phyloP scores from a whole-genome alignment of 208 protist species.

The Acanthamoeba triangularis region DNA sequence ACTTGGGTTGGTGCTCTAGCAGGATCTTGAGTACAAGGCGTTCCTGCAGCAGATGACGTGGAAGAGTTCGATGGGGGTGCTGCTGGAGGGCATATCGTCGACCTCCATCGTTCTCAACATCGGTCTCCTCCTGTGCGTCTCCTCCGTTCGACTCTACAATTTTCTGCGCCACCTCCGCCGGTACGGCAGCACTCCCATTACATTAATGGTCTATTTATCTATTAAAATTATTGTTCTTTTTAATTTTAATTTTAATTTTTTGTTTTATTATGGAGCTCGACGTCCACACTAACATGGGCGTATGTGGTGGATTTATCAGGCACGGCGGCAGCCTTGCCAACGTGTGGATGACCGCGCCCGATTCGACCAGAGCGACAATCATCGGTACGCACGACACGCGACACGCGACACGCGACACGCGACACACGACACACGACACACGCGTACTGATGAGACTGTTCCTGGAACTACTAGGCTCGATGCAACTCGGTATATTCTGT shows the following conservation, averaged over 20 bases:
- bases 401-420: neutral
- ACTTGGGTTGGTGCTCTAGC: neutral
- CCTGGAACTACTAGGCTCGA: neutral
- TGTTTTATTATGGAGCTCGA: neutral
- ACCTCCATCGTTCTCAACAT: slow-evolving; percentile 25
- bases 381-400: neutral
- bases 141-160: neutral
- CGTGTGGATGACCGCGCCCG: slow-evolving; percentile 9
- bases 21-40: neutral
- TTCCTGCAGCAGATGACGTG: slow-evolving; percentile 25
- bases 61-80: slow-evolving; percentile 16
- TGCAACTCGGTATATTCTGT: neutral
- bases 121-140: slow-evolving; percentile 2
- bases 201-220: neutral
- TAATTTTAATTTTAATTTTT: neutral
- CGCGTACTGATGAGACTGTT: neutral
- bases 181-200: neutral
- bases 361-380: slow-evolving; percentile 26
- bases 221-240: neutral
- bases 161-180: neutral
- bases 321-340: slow-evolving; percentile 9
- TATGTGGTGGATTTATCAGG: neutral
- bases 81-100: slow-evolving; percentile 11
- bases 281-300: neutral
- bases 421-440: neutral